These are phyloP conservation scores for Fraxinus sp. DNA, from an alignment of 305 asterid species.

Conservation along the genomic window DNA sequence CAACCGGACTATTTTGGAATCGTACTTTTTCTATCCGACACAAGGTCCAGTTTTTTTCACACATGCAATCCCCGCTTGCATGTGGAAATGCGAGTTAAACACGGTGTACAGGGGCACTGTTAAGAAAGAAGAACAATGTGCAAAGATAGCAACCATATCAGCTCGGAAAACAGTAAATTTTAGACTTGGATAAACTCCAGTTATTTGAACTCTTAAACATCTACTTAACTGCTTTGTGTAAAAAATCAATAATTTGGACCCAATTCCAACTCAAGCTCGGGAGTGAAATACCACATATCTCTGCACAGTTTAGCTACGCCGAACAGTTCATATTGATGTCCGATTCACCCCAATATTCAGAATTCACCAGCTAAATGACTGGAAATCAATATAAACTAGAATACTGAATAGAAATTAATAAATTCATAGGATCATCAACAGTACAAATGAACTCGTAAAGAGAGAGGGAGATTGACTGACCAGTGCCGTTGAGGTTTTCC, in stretches of 20 bases:
- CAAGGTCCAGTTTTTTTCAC: neutral
- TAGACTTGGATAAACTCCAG: neutral
- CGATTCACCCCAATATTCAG: neutral
- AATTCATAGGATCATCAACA: neutral
- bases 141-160: neutral
- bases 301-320: neutral
- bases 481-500: constrained; percentile 1
- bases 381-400: neutral
- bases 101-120: neutral
- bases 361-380: neutral
- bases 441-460: neutral
- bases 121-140: neutral
- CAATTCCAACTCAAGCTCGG: neutral
- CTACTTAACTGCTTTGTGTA: neutral
- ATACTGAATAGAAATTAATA: neutral
- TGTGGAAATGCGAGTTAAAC: neutral
- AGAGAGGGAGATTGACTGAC: neutral
- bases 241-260: neutral
- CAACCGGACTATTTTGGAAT: neutral
- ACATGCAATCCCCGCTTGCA: neutral
- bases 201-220: neutral
- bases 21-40: neutral
- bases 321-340: neutral
- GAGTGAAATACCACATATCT: neutral
- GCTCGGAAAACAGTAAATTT: neutral